Conservation (phyloP, 352 stramenopile species). For the Phytophthora quininea region DNA sequence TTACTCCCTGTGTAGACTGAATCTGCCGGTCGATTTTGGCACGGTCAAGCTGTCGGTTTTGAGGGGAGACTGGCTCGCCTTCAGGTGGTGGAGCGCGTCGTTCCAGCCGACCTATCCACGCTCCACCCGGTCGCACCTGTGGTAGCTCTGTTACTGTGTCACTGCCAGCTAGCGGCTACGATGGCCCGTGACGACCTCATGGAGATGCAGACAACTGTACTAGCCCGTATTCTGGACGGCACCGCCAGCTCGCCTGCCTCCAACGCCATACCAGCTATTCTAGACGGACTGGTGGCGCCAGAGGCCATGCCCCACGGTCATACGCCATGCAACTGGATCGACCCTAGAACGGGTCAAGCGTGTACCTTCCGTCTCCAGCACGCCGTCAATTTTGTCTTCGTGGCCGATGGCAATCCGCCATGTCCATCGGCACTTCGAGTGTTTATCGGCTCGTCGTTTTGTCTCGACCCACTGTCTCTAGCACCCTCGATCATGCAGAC, state of each 20-base stretch:
- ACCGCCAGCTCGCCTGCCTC: neutral
- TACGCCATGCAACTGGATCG: constrained; percentile 6
- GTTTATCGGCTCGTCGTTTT: constrained; percentile 6
- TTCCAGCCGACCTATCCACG: neutral
- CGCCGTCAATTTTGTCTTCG: constrained; percentile 10
- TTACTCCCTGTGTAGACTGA: constrained; percentile 10
- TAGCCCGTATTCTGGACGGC: constrained; percentile 9
- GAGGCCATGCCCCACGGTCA: neutral
- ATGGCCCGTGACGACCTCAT: neutral
- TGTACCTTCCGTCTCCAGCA: constrained; percentile 8
- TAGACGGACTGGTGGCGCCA: neutral
- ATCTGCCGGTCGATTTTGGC: constrained; percentile 5
- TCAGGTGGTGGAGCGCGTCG: constrained; percentile 10
- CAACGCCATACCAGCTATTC: constrained; percentile 12
- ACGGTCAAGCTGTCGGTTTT: constrained; percentile 16
- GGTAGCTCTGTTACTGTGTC: constrained; percentile 7
- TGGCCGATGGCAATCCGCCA: constrained; percentile 4
- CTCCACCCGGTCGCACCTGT: constrained; percentile 6
- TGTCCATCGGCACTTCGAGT: neutral
- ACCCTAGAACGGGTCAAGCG: neutral
- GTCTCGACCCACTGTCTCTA: neutral
- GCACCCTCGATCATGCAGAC: neutral
- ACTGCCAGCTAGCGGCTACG: neutral
- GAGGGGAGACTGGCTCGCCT: constrained; percentile 7
- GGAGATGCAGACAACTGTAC: constrained; percentile 11